phyloP scores from a whole-genome alignment of 345 rosid species.

The Salix brachista region DNA sequence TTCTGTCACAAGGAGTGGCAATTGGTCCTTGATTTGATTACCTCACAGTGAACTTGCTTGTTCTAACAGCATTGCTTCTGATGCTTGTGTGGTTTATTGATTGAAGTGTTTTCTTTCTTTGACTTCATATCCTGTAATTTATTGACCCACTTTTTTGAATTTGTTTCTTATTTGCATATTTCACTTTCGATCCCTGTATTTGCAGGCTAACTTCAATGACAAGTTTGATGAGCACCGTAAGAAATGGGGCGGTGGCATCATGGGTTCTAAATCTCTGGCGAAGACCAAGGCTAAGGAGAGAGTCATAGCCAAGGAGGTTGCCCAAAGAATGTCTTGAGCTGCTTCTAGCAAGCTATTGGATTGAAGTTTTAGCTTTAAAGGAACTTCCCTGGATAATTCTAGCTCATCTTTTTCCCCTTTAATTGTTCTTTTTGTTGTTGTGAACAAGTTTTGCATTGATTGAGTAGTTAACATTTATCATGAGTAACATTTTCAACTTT shows the following conservation, averaged over 20 bases:
- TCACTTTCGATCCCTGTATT: neutral
- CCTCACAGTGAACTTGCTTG: neutral
- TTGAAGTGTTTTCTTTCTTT: neutral
- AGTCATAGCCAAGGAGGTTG: conserved; percentile 61
- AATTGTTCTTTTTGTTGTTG: neutral
- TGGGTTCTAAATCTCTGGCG: conserved; percentile 80
- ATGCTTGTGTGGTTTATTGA: neutral
- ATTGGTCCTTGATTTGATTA: neutral
- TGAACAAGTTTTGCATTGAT: neutral
- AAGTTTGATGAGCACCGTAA: conserved; percentile 61
- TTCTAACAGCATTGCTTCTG: neutral
- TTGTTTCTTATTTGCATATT: neutral
- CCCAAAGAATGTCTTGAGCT: conserved; percentile 58
- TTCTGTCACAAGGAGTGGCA: neutral
- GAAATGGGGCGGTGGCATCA: conserved; percentile 78
- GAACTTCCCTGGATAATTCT: neutral
- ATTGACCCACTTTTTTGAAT: neutral
- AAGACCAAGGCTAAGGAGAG: conserved; percentile 64
- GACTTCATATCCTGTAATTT: neutral
- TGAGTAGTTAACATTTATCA: neutral
- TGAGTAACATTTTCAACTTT: neutral
- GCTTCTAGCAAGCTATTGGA: neutral
- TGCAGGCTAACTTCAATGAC: conserved; percentile 67
- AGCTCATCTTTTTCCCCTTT: neutral
- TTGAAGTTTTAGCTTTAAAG: neutral